These are phyloP conservation scores for Monosporascus sp. DNA, from an alignment of 2,329 filamentous ascomycete genomes.

Conservation along the genomic window DNA sequence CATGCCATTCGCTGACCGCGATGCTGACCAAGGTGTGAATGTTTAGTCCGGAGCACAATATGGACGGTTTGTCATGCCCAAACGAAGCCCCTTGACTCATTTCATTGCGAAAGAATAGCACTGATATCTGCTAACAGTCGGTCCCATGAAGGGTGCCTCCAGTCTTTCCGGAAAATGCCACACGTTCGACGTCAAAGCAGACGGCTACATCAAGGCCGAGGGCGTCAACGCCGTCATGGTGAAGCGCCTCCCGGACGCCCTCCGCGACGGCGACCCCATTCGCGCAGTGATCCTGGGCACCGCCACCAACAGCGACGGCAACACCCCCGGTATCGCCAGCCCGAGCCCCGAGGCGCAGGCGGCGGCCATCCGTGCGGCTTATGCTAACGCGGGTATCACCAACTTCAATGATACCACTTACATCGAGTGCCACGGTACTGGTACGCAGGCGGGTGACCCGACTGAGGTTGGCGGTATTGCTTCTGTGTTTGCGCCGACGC, in stretches of 20 bases:
- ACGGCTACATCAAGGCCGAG: constrained; percentile 44
- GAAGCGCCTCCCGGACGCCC: constrained; percentile 37
- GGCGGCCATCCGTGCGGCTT: constrained; percentile 26
- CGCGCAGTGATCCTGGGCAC: constrained; percentile 28
- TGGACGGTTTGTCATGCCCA: too few relatives aligned
- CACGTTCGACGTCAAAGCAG: constrained; percentile 33
- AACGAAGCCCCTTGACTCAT: too few relatives aligned
- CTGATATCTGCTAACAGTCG: too few relatives aligned
- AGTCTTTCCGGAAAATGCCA: constrained; percentile 17
- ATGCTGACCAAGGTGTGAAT: too few relatives aligned
- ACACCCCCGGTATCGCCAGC: constrained; percentile 33
- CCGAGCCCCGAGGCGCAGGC: constrained; percentile 32
- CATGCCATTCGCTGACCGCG: too few relatives aligned
- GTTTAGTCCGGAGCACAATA: constrained; percentile 24
- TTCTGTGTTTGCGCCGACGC: constrained; percentile 15
- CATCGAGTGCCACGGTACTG: too few relatives aligned
- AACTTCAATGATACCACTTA: constrained; percentile 14
- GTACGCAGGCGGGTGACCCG: constrained; percentile 36
- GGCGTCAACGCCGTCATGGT: constrained; percentile 36
- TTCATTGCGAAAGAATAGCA: too few relatives aligned
- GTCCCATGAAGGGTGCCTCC: constrained; percentile 8
- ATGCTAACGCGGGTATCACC: constrained; percentile 21
- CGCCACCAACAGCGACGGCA: constrained; percentile 34
- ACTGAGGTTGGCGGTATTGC: constrained; percentile 29
- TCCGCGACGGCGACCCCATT: constrained; percentile 35